phyloP scores from a whole-genome alignment of 768 basidiomycete species.

The Tulasnella sp. region DNA sequence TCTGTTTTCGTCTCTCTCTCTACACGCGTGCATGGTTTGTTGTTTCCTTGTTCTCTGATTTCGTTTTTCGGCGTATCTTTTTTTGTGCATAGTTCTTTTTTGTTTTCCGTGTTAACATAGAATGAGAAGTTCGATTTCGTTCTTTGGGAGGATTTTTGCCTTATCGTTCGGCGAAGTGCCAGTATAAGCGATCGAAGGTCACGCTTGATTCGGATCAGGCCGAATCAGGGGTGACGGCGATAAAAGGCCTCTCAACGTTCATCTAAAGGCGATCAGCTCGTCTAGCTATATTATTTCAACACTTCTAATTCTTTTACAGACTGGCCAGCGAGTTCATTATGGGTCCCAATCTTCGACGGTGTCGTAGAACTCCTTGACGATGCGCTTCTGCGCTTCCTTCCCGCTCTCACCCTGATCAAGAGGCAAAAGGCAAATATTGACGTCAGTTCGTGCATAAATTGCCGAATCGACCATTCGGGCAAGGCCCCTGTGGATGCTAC shows the following conservation, averaged over 20 bases:
- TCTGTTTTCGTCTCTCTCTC: neutral
- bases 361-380: slow-evolving; percentile 82
- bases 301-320: neutral
- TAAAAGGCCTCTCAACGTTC: neutral
- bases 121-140: neutral
- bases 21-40: neutral
- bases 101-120: neutral
- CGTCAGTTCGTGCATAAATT: neutral
- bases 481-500: neutral
- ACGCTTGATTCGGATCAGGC: neutral
- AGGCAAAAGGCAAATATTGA: slow-evolving; percentile 1
- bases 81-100: neutral
- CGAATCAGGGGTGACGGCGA: neutral
- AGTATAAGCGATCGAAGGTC: too few species aligned
- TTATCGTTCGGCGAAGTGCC: too few species aligned
- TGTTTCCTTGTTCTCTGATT: neutral
- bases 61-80: neutral
- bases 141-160: neutral
- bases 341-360: slow-evolving; percentile 63
- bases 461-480: neutral
- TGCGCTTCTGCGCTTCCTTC: slow-evolving; percentile 62
- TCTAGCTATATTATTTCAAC: neutral
- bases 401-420: slow-evolving; percentile 48
- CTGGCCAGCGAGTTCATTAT: neutral
- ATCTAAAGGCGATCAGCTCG: neutral